Conservation (phyloP, 169 alveolate species). For the Hepatocystis sp. region DNA sequence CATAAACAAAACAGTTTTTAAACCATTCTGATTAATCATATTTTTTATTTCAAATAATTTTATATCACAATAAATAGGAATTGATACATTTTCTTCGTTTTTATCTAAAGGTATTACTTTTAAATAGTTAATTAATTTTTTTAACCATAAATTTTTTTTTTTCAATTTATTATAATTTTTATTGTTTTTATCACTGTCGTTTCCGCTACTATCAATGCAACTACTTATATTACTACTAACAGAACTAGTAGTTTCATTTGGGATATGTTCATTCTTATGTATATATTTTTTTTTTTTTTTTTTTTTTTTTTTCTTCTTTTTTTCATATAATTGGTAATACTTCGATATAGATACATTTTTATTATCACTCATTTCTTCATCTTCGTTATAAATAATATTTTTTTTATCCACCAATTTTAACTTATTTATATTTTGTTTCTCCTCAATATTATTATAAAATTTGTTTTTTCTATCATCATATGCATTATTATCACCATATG, state of each 20-base stretch:
- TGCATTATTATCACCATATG: too few relatives aligned
- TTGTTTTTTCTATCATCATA: too few relatives aligned
- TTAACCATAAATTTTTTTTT: conserved; percentile 38
- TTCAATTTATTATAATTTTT: not conserved
- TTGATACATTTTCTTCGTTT: conserved; percentile 30
- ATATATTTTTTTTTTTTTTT: too few relatives aligned
- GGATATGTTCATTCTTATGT: not conserved
- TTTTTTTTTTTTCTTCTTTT: not conserved
- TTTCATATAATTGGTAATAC: conserved; percentile 2
- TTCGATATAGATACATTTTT: conserved; percentile 4
- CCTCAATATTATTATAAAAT: too few relatives aligned
- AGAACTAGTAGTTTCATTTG: not conserved
- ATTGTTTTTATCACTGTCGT: not conserved
- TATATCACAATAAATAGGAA: conserved; percentile 18
- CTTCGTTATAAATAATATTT: too few relatives aligned
- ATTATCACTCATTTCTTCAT: not conserved
- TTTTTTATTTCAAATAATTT: conserved; percentile 34
- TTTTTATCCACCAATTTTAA: too few relatives aligned
- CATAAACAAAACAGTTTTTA: conserved; percentile 22
- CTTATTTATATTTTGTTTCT: too few relatives aligned
- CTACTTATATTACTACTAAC: not conserved
- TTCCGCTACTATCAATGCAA: not conserved
- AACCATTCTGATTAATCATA: conserved; percentile 26
- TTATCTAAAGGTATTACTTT: conserved; percentile 21
- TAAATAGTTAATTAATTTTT: conserved; percentile 36